Base-by-base conservation (phyloP, 768 basidiomycete genomes). In the Kwoniella shandongensis region DNA sequence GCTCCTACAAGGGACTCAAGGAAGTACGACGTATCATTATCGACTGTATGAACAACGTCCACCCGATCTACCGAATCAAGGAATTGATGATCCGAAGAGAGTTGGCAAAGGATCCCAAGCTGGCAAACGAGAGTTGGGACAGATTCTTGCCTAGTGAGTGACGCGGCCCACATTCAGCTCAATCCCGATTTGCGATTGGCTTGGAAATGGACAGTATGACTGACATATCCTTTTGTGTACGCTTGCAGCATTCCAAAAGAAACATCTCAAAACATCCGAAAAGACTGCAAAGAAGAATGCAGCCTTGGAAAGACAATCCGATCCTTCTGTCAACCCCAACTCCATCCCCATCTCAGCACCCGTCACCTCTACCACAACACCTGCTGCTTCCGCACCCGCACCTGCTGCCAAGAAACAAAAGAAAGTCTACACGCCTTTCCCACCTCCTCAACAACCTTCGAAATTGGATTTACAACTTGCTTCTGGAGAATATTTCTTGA, bases 21-120 rank as follows among this genome's bases (percentile, higher is more conserved):
- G 96, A 99, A 77, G 94, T 99, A 11, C 83, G 96, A 56, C 79
- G 93, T 66, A 97, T 98, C 61, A 84, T 99, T n/a, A 77, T 97
- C 39, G 96, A 99, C 73, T 99, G 96, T 80, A 98, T 99, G 96
- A 92, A 88, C 79, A 99, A 99, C 74, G 88, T 98, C 51, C 96
- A 99, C 72, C 96, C 96, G 1, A 98, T 99, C 73, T 99, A 99
- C 75, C 86, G 92, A 67, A 99, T 99, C 78, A 99, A 99, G 92
- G 96, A 98, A 78, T 82, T 99, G 26, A 99, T 99, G 96, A 92
- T 99, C 67, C 86, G 91, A 51, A 87, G 94, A 42, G 96, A 99
- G 78, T 82, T 99, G 4, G 91, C 94, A 22, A 98, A 98, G 79
- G 96, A 99, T 72, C 94, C 96, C 4, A 93, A 94, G 72, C 83